Base-by-base conservation (phyloP, 495 filamentous ascomycete species). In the Collariella sp. region DNA sequence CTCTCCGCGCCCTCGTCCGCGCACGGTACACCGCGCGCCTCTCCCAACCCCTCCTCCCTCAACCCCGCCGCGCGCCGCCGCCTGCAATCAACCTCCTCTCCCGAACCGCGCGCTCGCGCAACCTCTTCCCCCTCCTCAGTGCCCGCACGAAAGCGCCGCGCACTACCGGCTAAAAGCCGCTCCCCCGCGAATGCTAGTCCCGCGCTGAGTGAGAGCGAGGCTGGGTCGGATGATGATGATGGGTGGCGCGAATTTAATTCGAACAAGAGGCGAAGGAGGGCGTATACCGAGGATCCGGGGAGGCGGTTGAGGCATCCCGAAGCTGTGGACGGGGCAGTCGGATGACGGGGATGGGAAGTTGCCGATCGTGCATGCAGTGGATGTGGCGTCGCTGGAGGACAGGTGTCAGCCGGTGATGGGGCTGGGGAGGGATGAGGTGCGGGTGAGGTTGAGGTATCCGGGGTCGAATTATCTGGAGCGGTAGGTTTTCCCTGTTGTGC, bases 401-500 rank as follows among this genome's bases (percentile, higher is more conserved):
- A 72, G 72, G 35, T 77, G 74, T 39, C 73, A 77, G 26, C 69
- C 72, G 5, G 72, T 76, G 13, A 64, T 71, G 13, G 66, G 72
- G n/a, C 59, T 78, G 20, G 63, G 72, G 20, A 64, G 69, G 44
- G 72, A 82, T 46, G 66, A 78, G 52, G 75, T 86, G 23, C 69
- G 72, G 33, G 76, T 87, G 45, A 67, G 76, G 54, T 63, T 91
- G 46, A 81, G 86, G 61, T 91, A 91, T 67, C 88, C 88, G 5
- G 86, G 85, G 62, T 76, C 77, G 52, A 82, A 80, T 20, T 75
- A 80, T 54, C 75, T 76, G 51, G 88, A 91, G 66, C 78, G 75
- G 85, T 88, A 81, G 52, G 86, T 86, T 77, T 55, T 70, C n/a
- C n/a, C n/a, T n/a, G n/a, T n/a, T 54, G 20, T 46, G 31, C 18